Evolutionary conservation across 2,329 filamentous ascomycete genomes (phyloP), one percentile per base, ranked within the genome.

Genomic region (Xylariaceae sp.): DNA sequence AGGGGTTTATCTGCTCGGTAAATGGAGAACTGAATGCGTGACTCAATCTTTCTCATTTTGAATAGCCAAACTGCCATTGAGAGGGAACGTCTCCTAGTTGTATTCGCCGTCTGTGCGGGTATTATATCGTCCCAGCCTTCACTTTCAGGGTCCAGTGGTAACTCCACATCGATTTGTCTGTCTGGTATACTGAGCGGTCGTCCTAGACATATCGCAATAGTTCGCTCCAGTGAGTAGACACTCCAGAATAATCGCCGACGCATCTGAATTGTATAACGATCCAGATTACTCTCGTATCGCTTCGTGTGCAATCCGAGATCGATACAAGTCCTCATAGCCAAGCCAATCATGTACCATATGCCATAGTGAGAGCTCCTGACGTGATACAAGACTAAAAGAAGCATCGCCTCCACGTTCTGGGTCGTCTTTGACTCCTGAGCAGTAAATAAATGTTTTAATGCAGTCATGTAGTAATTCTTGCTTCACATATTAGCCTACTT

Each of bases 261-360:
- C 64, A 79, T 73, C 48, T 82, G 77, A 3, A 74, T 71, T 19
- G 75, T 74, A 41, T 76, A 77, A 19, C 71, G 72, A 41, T 77
- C 70, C 26, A 78, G 62, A 46, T 72, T 72, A 24, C 65, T 67
- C 56, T 80, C 78, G 53, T 78, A 76, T 36, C 77, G 76, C 53
- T 76, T 78, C 41, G 78, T 73, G 57, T 83, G 80, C 24, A 82
- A 71, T 4, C 80, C 80, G 3, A 83, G 71, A 54, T 82, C 80
- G 45, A 82, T 80, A 50, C 78, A 78, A 6, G 78, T 82, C 36
- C 79, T 76, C 78, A 82, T 82, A 2, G 80, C 79, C 16, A 82
- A 72, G 11, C 80, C 80, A 37, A 82, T 79, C 75, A 82, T 79
- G 63, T 82, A 82, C 80, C 79, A 83, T 45, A 82, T 74, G 7